phyloP scores from a whole-genome alignment of 805 yeast genomes.

The Blastobotrys chiropterorum region DNA sequence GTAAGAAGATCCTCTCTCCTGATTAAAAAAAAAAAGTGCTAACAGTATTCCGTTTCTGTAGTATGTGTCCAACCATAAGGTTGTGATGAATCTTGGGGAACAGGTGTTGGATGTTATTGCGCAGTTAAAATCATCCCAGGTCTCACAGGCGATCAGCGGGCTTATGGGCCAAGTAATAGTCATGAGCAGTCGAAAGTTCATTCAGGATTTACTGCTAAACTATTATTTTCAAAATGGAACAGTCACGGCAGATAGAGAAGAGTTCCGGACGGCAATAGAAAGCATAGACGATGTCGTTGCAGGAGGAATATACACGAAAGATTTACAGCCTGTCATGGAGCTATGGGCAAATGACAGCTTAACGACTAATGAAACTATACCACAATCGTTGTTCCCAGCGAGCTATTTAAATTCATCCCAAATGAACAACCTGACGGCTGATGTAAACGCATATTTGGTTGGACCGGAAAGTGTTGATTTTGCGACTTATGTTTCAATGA shows the following conservation, averaged over 20 bases:
- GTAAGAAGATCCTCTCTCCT: no score
- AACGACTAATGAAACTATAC: slow-evolving; percentile 8
- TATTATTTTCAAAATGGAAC: slow-evolving; percentile 12
- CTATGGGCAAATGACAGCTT: slow-evolving; percentile 3
- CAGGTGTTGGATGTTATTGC: slow-evolving; percentile 72
- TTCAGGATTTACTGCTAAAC: slow-evolving; percentile 50
- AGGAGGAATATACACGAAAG: slow-evolving; percentile 13
- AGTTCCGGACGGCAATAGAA: slow-evolving; percentile 19
- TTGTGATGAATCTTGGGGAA: slow-evolving; percentile 52
- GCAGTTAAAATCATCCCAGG: slow-evolving; percentile 71
- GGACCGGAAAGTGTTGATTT: slow-evolving; percentile 15
- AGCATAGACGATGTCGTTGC: slow-evolving; percentile 20
- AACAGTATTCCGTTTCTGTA: no score
- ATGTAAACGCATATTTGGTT: slow-evolving; percentile 13
- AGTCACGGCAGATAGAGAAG: slow-evolving; percentile 15
- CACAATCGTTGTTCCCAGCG: slow-evolving; percentile 13
- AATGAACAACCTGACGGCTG: slow-evolving; percentile 2
- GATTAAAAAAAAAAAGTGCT: no score
- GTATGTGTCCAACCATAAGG: slow-evolving; percentile 56
- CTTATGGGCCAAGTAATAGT: slow-evolving; percentile 63
- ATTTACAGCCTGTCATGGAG: slow-evolving; percentile 3
- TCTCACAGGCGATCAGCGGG: slow-evolving; percentile 57
- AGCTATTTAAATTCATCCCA: slow-evolving; percentile 1
- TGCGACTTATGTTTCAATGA: slow-evolving; percentile 16
- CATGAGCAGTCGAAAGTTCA: slow-evolving; percentile 50